Evolutionary conservation across 1,284 basidiomycete species (phyloP).

Genomic region (Waitea zeae): DNA sequence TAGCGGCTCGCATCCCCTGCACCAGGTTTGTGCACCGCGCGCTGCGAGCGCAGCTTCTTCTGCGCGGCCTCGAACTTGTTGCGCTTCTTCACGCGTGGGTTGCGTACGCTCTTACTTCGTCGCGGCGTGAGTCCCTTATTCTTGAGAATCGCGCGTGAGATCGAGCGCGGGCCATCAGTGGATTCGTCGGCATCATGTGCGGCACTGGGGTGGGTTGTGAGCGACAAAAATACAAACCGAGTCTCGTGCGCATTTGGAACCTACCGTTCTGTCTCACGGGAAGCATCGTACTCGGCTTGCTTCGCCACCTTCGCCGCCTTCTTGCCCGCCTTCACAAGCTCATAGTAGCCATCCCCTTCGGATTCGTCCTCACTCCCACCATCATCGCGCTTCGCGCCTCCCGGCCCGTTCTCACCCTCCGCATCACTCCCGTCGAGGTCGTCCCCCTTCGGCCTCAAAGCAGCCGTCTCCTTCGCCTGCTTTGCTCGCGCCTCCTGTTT

Average conservation of each 20-base stretch:
- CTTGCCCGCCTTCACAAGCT: constrained; percentile 63
- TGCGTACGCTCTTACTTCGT: constrained; percentile 74
- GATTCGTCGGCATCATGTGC: constrained; percentile 27
- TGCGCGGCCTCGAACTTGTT: constrained; percentile 86
- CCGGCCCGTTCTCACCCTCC: constrained; percentile 15
- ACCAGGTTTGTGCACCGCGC: constrained; percentile 80
- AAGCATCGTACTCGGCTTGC: constrained; percentile 65
- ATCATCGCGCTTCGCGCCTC: constrained; percentile 27
- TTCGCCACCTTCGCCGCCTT: constrained; percentile 63
- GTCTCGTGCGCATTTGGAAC: no score
- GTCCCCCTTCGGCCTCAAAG: constrained; percentile 28
- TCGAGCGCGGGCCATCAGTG: constrained; percentile 57
- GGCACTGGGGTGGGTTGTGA: constrained; percentile 19
- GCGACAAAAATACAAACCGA: no score
- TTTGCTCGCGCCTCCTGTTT: constrained; percentile 39
- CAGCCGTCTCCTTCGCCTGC: constrained; percentile 29
- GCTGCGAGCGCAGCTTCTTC: constrained; percentile 77
- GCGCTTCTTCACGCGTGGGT: constrained; percentile 92
- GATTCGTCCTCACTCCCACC: constrained; percentile 20
- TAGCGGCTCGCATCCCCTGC: constrained; percentile 44
- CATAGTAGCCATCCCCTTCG: constrained; percentile 65
- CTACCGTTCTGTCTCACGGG: constrained; percentile 3
- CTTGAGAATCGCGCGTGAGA: constrained; percentile 79
- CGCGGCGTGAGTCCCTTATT: constrained; percentile 88
- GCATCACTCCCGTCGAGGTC: constrained; percentile 49